phyloP scores from a whole-genome alignment of 768 basidiomycete genomes.

The Tulasnella sp. region DNA sequence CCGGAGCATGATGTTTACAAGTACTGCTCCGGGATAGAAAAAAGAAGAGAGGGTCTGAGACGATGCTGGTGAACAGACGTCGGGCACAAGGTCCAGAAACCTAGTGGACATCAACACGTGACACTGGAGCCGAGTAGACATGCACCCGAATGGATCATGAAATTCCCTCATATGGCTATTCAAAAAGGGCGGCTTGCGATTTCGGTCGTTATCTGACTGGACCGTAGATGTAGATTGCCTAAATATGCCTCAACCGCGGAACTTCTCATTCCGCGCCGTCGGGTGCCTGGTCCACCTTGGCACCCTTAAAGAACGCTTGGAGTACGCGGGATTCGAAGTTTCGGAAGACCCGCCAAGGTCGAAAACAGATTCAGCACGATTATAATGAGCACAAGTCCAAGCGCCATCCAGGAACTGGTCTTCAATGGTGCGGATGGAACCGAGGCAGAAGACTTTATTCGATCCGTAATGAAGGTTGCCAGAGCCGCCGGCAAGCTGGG shows the following conservation, averaged over 20 bases:
- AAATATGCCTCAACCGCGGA: background rate
- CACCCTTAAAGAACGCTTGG: background rate
- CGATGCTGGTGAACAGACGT: background rate
- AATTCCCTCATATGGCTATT: background rate
- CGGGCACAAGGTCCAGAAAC: background rate
- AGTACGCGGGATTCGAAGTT: background rate
- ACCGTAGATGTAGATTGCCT: background rate
- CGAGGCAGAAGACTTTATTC: background rate
- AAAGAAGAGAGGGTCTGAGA: too few relatives aligned
- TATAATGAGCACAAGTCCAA: background rate
- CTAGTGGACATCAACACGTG: background rate
- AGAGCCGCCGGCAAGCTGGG: background rate
- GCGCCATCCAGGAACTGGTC: background rate
- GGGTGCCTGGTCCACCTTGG: background rate
- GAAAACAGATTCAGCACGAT: background rate
- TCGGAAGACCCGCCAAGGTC: background rate
- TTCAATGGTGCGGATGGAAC: background rate
- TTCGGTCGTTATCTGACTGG: background rate
- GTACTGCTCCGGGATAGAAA: too few relatives aligned
- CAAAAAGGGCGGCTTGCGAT: background rate
- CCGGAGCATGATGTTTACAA: too few relatives aligned
- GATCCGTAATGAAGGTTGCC: background rate
- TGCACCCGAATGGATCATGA: background rate
- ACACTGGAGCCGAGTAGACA: background rate
- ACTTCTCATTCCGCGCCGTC: background rate